Conservation (phyloP, 257 asterid genomes). For the Datura wrightii region DNA sequence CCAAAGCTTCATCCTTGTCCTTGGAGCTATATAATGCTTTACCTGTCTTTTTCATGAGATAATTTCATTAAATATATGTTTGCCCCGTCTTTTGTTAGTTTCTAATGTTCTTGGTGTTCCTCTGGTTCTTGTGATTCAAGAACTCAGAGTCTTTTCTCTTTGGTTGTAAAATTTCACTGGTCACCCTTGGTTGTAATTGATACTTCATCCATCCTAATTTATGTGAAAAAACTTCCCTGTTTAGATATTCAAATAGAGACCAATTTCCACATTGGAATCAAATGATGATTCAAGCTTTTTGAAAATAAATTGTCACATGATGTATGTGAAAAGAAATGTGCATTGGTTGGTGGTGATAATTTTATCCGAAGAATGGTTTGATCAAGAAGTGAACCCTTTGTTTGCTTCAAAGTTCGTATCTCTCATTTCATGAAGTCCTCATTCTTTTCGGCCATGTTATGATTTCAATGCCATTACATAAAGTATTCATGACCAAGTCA, state of each 20-base stretch:
- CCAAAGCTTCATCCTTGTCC: no score
- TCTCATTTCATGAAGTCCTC: neutral
- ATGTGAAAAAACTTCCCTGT: neutral
- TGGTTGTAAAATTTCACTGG: neutral
- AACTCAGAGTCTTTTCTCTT: neutral
- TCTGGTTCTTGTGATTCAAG: neutral
- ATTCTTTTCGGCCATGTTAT: neutral
- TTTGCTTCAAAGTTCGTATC: neutral
- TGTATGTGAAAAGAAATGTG: neutral
- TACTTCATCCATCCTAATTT: neutral
- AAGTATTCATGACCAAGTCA: neutral
- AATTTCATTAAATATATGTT: no score
- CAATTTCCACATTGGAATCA: neutral
- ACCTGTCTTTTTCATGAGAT: no score
- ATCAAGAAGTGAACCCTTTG: neutral
- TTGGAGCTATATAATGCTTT: no score
- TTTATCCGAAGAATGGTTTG: neutral
- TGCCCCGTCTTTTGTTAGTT: no score
- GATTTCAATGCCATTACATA: neutral
- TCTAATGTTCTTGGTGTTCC: neutral
- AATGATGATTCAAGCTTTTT: neutral
- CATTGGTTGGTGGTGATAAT: constrained; percentile 17
- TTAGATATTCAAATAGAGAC: neutral
- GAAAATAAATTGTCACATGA: neutral
- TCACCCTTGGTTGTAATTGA: constrained; percentile 2